Percentiles rank a stretch among this genome's conserved stretches.
Evolutionary conservation across 2,329 filamentous ascomycete species (phyloP).

Genomic region (Mycosphaerella sp.): DNA sequence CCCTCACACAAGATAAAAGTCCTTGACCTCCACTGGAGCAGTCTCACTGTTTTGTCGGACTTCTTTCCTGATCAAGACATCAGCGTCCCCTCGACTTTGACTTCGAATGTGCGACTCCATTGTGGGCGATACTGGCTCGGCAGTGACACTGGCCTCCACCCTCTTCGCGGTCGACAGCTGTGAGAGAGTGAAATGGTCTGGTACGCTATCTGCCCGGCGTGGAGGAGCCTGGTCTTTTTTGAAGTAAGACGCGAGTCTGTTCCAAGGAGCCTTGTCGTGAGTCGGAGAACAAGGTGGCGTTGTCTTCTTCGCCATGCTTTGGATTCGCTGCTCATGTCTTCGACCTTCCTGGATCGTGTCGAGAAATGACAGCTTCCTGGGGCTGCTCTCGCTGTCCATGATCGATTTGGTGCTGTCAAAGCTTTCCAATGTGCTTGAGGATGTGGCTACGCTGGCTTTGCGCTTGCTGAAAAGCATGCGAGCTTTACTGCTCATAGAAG

Average conservation of each 20-base stretch:
- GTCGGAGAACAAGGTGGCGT: not conserved
- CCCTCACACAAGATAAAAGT: slow-evolving; percentile 13
- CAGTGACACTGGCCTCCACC: slow-evolving; percentile 13
- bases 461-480: slow-evolving; percentile 23
- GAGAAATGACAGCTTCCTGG: slow-evolving; percentile 21
- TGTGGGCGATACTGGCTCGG: slow-evolving; percentile 18
- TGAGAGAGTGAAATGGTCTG: slow-evolving; percentile 16
- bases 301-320: not conserved
- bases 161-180: slow-evolving; percentile 6
- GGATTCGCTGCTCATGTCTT: not conserved
- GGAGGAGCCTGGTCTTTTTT: slow-evolving; percentile 2
- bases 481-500: slow-evolving; percentile 27
- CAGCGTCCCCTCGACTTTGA: slow-evolving; percentile 13
- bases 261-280: slow-evolving; percentile 6
- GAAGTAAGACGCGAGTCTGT: slow-evolving; percentile 11
- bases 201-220: not conserved
- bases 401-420: slow-evolving; percentile 12
- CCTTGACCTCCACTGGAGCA: slow-evolving; percentile 15
- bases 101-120: slow-evolving; percentile 11
- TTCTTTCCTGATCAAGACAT: slow-evolving; percentile 27
- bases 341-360: slow-evolving; percentile 21
- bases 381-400: slow-evolving; percentile 15
- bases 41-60: slow-evolving; percentile 28
- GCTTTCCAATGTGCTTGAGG: slow-evolving; percentile 4
- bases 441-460: slow-evolving; percentile 8